Evolutionary conservation across 768 basidiomycete genomes (phyloP).

Genomic region (Kwoniella pini): DNA sequence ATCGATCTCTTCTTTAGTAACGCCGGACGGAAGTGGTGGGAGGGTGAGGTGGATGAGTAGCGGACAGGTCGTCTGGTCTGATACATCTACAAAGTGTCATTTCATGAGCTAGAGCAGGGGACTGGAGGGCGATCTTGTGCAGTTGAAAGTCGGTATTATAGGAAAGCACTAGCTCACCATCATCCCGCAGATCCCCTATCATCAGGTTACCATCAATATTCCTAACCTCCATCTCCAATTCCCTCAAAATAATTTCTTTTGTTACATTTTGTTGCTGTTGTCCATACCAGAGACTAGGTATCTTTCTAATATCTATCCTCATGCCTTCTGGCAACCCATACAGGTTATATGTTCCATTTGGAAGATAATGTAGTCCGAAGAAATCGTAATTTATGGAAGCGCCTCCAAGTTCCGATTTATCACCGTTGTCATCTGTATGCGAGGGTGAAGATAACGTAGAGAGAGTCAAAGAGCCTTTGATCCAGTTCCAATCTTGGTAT

Average conservation of each 20-base stretch:
- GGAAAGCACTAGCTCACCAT: slow-evolving; percentile 44
- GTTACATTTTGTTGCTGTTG: slow-evolving; percentile 13
- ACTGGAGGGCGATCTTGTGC: no score
- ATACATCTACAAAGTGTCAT: slow-evolving; percentile 17
- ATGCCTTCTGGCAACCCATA: slow-evolving; percentile 45
- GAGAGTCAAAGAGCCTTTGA: slow-evolving; percentile 34
- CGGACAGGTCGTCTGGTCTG: slow-evolving; percentile 35
- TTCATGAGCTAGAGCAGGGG: no score
- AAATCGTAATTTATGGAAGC: slow-evolving; percentile 42
- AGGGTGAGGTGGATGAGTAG: slow-evolving; percentile 42
- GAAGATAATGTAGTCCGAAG: slow-evolving; percentile 45
- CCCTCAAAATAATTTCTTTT: slow-evolving; percentile 40
- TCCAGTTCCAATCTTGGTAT: slow-evolving; percentile 45
- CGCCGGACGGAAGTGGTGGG: slow-evolving; percentile 35
- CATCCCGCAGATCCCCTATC: slow-evolving; percentile 26
- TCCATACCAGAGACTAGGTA: slow-evolving; percentile 34
- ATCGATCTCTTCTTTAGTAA: slow-evolving; percentile 28
- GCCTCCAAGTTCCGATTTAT: background rate
- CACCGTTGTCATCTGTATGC: background rate
- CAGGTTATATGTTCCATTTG: slow-evolving; percentile 49
- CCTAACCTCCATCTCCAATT: slow-evolving; percentile 45
- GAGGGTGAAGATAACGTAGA: slow-evolving; percentile 5
- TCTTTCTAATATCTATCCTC: slow-evolving; percentile 45
- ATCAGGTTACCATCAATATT: slow-evolving; percentile 29
- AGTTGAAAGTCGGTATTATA: no score